Conservation (phyloP, 176 grass and related monocot genomes). For the Thinopyrum elongatum region DNA sequence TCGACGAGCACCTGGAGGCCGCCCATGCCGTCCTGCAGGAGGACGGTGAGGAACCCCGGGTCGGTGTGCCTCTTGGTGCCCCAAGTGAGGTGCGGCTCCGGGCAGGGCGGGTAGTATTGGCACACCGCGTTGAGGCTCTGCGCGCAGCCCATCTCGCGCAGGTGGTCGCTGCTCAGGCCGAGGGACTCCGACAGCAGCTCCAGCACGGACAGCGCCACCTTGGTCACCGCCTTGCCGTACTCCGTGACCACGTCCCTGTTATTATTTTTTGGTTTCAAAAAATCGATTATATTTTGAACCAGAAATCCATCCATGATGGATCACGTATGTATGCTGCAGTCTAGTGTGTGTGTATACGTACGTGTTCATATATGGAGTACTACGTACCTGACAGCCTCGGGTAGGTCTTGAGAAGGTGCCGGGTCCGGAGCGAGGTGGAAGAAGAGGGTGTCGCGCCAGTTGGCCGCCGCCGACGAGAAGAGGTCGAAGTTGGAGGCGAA, state of each 20-base stretch:
- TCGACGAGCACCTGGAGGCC: constrained; percentile 31
- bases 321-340: too few relatives aligned
- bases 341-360: too few relatives aligned
- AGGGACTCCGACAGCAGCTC: constrained; percentile 35
- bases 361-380: too few relatives aligned
- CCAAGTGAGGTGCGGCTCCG: constrained; percentile 45
- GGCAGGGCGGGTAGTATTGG: constrained; percentile 63
- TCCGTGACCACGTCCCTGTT: neutral
- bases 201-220: neutral
- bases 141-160: constrained; percentile 7
- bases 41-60: neutral
- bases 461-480: constrained; percentile 18
- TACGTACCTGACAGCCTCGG: too few relatives aligned
- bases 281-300: too few relatives aligned
- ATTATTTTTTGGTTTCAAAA: too few relatives aligned
- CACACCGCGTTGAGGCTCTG: neutral
- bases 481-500: constrained; percentile 13
- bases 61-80: constrained; percentile 1
- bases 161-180: neutral
- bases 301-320: too few relatives aligned
- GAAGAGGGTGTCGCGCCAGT: constrained; percentile 20
- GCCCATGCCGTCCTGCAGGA: constrained; percentile 40
- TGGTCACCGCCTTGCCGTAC: neutral
- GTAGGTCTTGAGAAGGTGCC: too few relatives aligned
- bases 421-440: too few relatives aligned